Base-by-base conservation (phyloP, 768 basidiomycete genomes). In the Kwoniella botswanensis region DNA sequence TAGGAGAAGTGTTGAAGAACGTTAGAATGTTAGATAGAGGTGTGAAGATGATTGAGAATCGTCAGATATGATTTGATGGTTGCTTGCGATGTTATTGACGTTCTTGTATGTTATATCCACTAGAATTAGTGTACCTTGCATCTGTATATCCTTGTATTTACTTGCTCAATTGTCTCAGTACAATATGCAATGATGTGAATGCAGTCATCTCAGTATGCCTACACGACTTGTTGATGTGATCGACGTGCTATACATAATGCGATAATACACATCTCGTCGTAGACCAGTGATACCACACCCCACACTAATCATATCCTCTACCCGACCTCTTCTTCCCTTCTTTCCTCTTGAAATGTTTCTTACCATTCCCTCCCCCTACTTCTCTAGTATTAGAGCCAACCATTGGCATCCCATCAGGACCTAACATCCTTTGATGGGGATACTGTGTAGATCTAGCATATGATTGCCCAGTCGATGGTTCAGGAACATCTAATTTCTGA, bases 291-390 rank as follows among this genome's bases (percentile, higher is more conserved):
- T 50, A 11, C 3, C 52, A 63, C 68, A 35, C 58, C 50, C 17
- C 61, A 35, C 35, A 35, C 63, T 72, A 80, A 82, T 97, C 96
- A 76, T 98, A 98, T 24, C 96, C 96, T 79, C 89, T 91, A 15
- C 96, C 96, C 79, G 93, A 94, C 72, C 96, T 86, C 84, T 95
- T 92, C 85, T 98, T 98, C 59, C 88, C 88, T 59, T 85, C 91
- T 90, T 84, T 87, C 84, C 90, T 91, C 84, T 93, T 97, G 86
- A 93, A 92, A 74, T 89, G 90, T 81, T 93, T 94, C 86, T 95
- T 96, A 17, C 88, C 88, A 95, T 95, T 63, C 13, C 87, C 63
- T 81, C 90, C 91, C 82, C 92, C 94, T 85, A 93, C 90, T 71
- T 88, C 89, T 18, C 24, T 60, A 18, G 35, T 43, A 54, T 53